These are phyloP conservation scores for Podaxis sp. DNA, from an alignment of 768 basidiomycete genomes.

Conservation along the genomic window DNA sequence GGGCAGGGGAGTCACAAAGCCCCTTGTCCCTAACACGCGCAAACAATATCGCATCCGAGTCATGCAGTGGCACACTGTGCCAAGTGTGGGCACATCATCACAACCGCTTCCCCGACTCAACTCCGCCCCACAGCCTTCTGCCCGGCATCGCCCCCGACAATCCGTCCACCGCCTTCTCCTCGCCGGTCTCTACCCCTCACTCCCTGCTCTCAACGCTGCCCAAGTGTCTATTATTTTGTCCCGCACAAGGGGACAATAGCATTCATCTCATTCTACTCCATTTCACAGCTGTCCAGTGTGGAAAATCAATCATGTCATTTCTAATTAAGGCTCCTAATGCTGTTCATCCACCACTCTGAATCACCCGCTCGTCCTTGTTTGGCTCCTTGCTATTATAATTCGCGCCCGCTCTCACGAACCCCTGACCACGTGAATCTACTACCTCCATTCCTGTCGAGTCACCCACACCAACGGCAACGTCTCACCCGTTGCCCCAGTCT, in stretches of 20 bases:
- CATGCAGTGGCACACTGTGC: conserved; percentile 7
- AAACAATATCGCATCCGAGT: conserved; percentile 14
- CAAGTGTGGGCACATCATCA: conserved; percentile 3
- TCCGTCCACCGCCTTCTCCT: background rate
- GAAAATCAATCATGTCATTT: conserved; percentile 13
- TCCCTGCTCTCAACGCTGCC: background rate
- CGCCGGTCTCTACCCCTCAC: background rate
- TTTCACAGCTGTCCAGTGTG: conserved; percentile 7
- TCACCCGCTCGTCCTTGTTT: conserved; percentile 2
- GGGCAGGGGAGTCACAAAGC: conserved; percentile 10
- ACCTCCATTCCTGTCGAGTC: conserved; percentile 11
- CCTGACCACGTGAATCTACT: background rate
- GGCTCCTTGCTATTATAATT: background rate
- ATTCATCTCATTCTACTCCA: background rate
- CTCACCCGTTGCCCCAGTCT: background rate
- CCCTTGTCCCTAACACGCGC: conserved; percentile 12
- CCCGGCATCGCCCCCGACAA: background rate
- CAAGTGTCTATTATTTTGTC: background rate
- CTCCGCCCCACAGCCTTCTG: conserved; percentile 20
- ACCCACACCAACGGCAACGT: background rate
- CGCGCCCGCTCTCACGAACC: background rate
- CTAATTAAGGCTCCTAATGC: conserved; percentile 7
- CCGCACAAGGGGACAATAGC: background rate
- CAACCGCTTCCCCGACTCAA: conserved; percentile 20
- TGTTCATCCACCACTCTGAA: conserved; percentile 11